Percentiles rank a stretch among this genome's conserved stretches.
Evolutionary conservation across 495 filamentous ascomycete genomes (phyloP).

Genomic region (Oidiodendron maius): DNA sequence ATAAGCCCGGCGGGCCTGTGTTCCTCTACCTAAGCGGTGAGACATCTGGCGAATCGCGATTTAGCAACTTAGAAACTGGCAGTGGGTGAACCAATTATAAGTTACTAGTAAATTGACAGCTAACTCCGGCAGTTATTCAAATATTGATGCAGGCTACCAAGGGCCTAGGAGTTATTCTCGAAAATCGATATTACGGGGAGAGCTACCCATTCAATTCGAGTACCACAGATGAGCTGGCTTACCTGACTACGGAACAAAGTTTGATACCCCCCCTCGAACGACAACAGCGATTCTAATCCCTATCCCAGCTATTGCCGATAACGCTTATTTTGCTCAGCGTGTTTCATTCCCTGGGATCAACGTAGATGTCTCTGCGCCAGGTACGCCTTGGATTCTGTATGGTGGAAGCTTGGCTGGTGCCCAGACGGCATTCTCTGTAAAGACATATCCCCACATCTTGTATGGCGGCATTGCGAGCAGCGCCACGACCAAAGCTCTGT

Average conservation of each 20-base stretch:
- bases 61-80: constrained; percentile 14
- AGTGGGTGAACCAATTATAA: constrained; percentile 4
- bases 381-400: constrained; percentile 39
- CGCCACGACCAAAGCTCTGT: constrained; percentile 29
- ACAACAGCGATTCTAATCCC: not conserved
- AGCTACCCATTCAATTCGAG: constrained; percentile 34
- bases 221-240: constrained; percentile 37
- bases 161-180: constrained; percentile 41
- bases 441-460: constrained; percentile 33
- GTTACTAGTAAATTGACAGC: not conserved
- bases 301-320: constrained; percentile 32
- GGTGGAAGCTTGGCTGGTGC: constrained; percentile 37
- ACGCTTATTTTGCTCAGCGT: constrained; percentile 39
- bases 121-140: constrained; percentile 32
- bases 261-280: not conserved
- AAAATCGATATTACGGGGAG: constrained; percentile 40
- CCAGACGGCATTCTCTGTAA: constrained; percentile 37
- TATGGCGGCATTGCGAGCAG: constrained; percentile 39
- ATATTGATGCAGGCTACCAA: constrained; percentile 40
- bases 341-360: constrained; percentile 33
- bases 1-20: constrained; percentile 40
- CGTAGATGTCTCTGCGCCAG: constrained; percentile 28
- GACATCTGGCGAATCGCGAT: constrained; percentile 19
- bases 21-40: constrained; percentile 42
- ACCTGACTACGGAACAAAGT: constrained; percentile 40